Percentiles rank a stretch among this genome's conserved stretches.
Evolutionary conservation across 2,329 filamentous ascomycete species (phyloP).

Genomic region (Hirsutella minnesotensis): DNA sequence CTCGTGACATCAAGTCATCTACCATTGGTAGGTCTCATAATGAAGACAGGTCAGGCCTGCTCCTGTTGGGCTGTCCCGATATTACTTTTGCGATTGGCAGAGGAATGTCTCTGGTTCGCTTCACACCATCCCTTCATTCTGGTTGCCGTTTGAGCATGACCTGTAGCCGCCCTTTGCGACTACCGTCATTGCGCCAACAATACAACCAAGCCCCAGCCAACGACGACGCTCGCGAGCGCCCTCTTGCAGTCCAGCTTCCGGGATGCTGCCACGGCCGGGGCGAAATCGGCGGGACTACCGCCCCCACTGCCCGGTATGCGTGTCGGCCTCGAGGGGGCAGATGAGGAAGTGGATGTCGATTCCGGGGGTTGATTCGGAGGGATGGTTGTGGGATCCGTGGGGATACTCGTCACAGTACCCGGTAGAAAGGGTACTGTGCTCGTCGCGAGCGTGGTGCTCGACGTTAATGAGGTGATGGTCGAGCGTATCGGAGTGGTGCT

Average conservation of each 20-base stretch:
- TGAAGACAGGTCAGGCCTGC: no score
- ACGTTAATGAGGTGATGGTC: background rate
- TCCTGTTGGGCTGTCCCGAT: no score
- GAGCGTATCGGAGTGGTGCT: background rate
- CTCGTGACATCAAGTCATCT: background rate
- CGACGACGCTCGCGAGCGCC: background rate
- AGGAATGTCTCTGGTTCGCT: no score
- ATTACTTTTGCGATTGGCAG: no score
- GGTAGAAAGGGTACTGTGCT: background rate
- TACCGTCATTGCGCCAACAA: background rate
- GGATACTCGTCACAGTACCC: background rate
- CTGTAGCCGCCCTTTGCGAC: no score
- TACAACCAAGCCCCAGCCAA: background rate
- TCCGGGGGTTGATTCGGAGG: background rate
- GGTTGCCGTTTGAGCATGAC: no score
- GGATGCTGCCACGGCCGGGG: background rate
- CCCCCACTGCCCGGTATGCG: constrained; percentile 9
- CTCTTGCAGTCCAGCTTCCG: no score
- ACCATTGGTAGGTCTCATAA: background rate
- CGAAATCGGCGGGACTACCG: constrained; percentile 11
- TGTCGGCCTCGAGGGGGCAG: constrained; percentile 2
- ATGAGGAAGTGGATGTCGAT: constrained; percentile 2
- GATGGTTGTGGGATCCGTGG: background rate
- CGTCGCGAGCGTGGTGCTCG: background rate
- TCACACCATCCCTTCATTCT: no score